Base-by-base conservation (phyloP, 1,139 yeast species). In the Starmera stellimalicola region DNA sequence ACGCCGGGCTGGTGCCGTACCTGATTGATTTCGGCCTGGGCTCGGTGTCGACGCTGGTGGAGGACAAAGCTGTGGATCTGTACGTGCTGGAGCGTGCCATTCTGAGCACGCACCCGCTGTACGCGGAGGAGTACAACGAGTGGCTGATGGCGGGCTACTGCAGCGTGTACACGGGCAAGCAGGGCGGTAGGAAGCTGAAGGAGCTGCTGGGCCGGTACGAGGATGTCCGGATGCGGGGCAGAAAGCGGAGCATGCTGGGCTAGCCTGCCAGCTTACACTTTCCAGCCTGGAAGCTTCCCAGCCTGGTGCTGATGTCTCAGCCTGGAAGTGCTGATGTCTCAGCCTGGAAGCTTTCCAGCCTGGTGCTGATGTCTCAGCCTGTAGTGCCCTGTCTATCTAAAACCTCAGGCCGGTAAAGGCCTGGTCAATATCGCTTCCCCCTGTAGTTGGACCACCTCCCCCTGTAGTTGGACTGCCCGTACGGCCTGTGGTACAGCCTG, bases 201-300 rank as follows among this genome's bases (percentile, higher is more conserved):
- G 94, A 82, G 40, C 72, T 80, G 1, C 46, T 73, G 37, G 64
- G 64, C 37, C 69, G 88, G 50, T 68, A 91, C 36, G 84, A 78
- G 36, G 94, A 82, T 33, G 98, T 91, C 2, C 65, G 97, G 47
- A 58, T 81, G 60, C 72, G 98, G 52, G 99, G 99, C 2, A 69
- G 99, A 46, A 91, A 91, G 68, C 70, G 98, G 57, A 81, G 94
- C 43, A 84, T 88, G 95, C 63, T 88, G 33, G 97, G 97, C 10
- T 82, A 50, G 45, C 19, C 15, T 16, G 5, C n/a, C n/a, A n/a
- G n/a, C n/a, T n/a, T n/a, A n/a, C n/a, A n/a, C n/a, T n/a, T n/a
- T n/a, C n/a, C n/a, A n/a, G n/a, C n/a, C n/a, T n/a, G n/a, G n/a
- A n/a, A n/a, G n/a, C n/a, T n/a, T n/a, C n/a, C n/a, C n/a, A n/a